Evolutionary conservation across 768 basidiomycete species (phyloP).

Genomic region (Tylopilus plumbeoviolaceoides): DNA sequence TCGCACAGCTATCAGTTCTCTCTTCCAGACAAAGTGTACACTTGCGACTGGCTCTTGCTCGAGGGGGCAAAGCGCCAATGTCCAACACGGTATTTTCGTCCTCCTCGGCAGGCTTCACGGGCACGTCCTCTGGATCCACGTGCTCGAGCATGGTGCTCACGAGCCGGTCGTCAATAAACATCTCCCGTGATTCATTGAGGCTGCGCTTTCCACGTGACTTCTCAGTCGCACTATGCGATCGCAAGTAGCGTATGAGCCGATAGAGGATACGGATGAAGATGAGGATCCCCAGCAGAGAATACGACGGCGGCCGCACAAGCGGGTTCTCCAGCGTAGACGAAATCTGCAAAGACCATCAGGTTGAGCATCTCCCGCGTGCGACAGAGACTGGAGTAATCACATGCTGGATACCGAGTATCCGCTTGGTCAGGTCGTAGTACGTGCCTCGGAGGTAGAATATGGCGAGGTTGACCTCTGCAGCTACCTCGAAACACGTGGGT

Average conservation of each 20-base stretch:
- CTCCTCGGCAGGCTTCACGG: constrained; percentile 59
- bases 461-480: constrained; percentile 71
- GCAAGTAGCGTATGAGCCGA: constrained; percentile 50
- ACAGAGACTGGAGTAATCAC: constrained; percentile 36
- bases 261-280: constrained; percentile 61
- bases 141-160: constrained; percentile 53
- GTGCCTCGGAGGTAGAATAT: constrained; percentile 74
- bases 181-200: constrained; percentile 32
- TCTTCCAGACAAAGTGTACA: constrained; percentile 87
- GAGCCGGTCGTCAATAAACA: constrained; percentile 56
- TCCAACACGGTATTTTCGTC: constrained; percentile 68
- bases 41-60: constrained; percentile 53
- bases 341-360: constrained; percentile 42
- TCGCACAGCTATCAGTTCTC: constrained; percentile 74
- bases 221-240: constrained; percentile 22
- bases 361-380: neutral
- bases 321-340: constrained; percentile 70
- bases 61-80: constrained; percentile 49
- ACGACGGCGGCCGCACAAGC: constrained; percentile 73
- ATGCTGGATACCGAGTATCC: constrained; percentile 65
- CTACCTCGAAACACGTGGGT: constrained; percentile 51
- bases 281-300: constrained; percentile 78
- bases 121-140: constrained; percentile 49
- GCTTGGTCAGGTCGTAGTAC: constrained; percentile 72
- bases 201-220: constrained; percentile 36